These are phyloP conservation scores for Lactifluus pinguis DNA, from an alignment of 768 basidiomycete genomes.

Conservation along the genomic window DNA sequence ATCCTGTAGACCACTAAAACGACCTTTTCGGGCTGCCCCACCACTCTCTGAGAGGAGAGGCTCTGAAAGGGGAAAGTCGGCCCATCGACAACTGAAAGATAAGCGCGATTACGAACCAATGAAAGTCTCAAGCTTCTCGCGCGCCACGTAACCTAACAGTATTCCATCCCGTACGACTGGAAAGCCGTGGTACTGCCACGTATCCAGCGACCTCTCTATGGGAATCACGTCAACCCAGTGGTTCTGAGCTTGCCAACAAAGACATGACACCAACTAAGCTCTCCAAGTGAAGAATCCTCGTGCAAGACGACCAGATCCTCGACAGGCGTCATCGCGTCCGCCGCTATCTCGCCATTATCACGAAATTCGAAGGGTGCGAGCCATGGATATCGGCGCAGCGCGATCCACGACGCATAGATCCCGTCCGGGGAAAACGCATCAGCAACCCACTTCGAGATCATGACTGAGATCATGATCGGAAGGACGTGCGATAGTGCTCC, in stretches of 20 bases:
- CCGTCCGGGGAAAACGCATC: conserved; percentile 63
- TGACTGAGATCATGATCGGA: conserved; percentile 73
- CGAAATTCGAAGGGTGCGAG: conserved; percentile 55
- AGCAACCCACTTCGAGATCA: conserved; percentile 70
- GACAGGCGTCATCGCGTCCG: conserved; percentile 48
- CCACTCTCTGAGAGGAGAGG: conserved; percentile 3
- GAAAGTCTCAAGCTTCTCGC: conserved; percentile 39
- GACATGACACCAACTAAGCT: conserved; percentile 33
- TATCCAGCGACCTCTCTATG: conserved; percentile 34
- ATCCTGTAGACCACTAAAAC: neutral
- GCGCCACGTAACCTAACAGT: conserved; percentile 53
- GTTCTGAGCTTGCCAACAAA: neutral
- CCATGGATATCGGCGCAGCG: conserved; percentile 64
- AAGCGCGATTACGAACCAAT: conserved; percentile 23
- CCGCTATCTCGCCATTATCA: conserved; percentile 55
- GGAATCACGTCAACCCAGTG: neutral
- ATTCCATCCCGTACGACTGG: conserved; percentile 47
- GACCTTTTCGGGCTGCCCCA: conserved; percentile 1
- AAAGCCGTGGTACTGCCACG: conserved; percentile 49
- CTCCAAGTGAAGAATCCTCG: conserved; percentile 33
- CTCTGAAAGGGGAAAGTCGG: conserved; percentile 3
- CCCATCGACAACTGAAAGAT: neutral
- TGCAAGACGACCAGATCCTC: conserved; percentile 37
- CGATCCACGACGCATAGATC: conserved; percentile 66
- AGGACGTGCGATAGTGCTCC: conserved; percentile 74